phyloP scores from a whole-genome alignment of 1,284 basidiomycete genomes.

The Boletus semigastroideus region DNA sequence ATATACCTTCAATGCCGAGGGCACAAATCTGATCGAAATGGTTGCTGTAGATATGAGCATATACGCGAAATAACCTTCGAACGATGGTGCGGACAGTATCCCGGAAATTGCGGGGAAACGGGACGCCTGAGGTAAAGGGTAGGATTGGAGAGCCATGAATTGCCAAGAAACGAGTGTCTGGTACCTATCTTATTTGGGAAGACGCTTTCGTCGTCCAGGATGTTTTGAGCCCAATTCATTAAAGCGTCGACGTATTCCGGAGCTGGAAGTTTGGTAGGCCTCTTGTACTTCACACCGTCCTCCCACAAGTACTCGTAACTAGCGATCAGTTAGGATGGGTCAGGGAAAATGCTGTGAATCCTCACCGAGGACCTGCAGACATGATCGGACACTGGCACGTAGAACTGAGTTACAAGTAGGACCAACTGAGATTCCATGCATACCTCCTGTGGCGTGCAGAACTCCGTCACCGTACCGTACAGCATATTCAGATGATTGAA shows the following conservation, averaged over 20 bases:
- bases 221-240: constrained; percentile 97
- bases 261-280: constrained; percentile 91
- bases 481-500: constrained; percentile 97
- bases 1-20: constrained; percentile 91
- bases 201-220: constrained; percentile 89
- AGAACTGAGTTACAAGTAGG: constrained; percentile 13
- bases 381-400: constrained; percentile 86
- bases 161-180: constrained; percentile 10
- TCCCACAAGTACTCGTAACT: constrained; percentile 99
- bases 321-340: constrained; percentile 13
- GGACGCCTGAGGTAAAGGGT: constrained; percentile 58
- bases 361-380: constrained; percentile 95
- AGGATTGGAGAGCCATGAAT: not conserved
- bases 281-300: constrained; percentile 88
- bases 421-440: constrained; percentile 15
- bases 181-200: constrained; percentile 96
- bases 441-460: constrained; percentile 92
- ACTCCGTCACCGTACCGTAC: constrained; percentile 95
- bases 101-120: constrained; percentile 91
- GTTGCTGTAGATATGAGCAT: constrained; percentile 98
- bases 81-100: constrained; percentile 92
- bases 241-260: constrained; percentile 98
- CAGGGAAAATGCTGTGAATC: constrained; percentile 8
- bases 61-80: constrained; percentile 92
- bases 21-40: constrained; percentile 99